A percentile compares a stretch with the other conserved stretches of the same genome.
These are phyloP conservation scores for Boletus mariae DNA, from an alignment of 1,284 basidiomycete species.

Conservation along the genomic window DNA sequence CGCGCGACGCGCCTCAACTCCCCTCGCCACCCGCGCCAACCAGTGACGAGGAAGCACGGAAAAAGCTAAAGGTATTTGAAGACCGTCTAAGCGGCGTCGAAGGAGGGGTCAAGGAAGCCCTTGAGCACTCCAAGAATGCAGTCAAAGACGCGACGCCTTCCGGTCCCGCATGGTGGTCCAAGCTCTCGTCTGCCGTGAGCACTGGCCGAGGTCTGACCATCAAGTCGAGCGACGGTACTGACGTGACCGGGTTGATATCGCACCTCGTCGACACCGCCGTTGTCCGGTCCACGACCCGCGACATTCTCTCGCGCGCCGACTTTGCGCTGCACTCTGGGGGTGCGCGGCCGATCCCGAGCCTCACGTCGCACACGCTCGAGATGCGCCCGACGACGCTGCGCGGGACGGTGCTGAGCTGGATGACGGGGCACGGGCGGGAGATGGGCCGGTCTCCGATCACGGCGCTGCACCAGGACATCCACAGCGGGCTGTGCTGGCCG, in stretches of 20 bases:
- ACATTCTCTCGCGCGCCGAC: slow-evolving; percentile 78
- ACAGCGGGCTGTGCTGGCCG: slow-evolving; percentile 91
- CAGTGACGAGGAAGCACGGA: slow-evolving; percentile 55
- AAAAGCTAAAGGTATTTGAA: slow-evolving; percentile 53
- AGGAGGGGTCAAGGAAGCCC: slow-evolving; percentile 65
- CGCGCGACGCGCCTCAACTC: slow-evolving; percentile 12
- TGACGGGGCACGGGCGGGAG: slow-evolving; percentile 60
- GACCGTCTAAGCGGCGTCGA: slow-evolving; percentile 63
- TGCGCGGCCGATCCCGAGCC: slow-evolving; percentile 73
- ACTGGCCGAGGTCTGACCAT: slow-evolving; percentile 54
- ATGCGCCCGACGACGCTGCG: slow-evolving; percentile 48
- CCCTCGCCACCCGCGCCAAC: slow-evolving; percentile 15
- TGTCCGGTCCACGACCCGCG: slow-evolving; percentile 62
- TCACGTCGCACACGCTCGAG: slow-evolving; percentile 78
- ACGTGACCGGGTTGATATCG: slow-evolving; percentile 68
- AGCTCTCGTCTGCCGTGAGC: slow-evolving; percentile 38
- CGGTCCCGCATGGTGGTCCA: slow-evolving; percentile 46
- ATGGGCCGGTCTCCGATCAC: slow-evolving; percentile 80
- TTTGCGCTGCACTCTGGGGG: slow-evolving; percentile 85
- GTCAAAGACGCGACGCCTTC: slow-evolving; percentile 34
- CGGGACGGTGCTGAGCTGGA: slow-evolving; percentile 45
- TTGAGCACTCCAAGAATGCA: slow-evolving; percentile 59
- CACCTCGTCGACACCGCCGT: slow-evolving; percentile 74
- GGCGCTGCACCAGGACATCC: slow-evolving; percentile 78
- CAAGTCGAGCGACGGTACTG: slow-evolving; percentile 73